A percentile compares a stretch with the other conserved stretches of the same genome.
Evolutionary conservation across 169 alveolate genomes (phyloP).

Genomic region (Neospora caninum): DNA sequence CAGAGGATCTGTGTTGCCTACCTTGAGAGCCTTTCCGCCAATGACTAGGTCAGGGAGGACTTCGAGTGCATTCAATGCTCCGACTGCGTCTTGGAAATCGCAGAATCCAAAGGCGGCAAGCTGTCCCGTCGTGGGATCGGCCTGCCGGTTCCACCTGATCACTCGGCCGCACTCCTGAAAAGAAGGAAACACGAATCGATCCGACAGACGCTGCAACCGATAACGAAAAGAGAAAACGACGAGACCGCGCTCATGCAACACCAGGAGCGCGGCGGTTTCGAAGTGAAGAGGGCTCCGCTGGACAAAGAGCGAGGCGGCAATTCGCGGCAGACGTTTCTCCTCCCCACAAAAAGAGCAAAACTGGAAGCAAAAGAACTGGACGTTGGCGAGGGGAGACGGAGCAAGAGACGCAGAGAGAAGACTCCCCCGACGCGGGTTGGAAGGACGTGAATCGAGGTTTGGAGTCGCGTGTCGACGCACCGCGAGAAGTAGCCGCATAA

Average conservation of each 20-base stretch:
- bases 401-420: no score
- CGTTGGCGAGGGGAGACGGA: no score
- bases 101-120: slow-evolving; percentile 78
- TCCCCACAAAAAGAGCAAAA: no score
- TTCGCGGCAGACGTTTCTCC: background rate
- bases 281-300: background rate
- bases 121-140: slow-evolving; percentile 76
- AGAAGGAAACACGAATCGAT: background rate
- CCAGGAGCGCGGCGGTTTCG: background rate
- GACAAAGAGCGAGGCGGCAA: background rate
- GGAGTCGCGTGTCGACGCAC: background rate
- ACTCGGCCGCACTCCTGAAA: slow-evolving; percentile 74
- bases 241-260: background rate
- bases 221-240: background rate
- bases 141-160: slow-evolving; percentile 75
- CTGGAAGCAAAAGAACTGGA: no score
- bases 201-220: background rate
- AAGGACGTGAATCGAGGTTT: no score
- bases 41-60: slow-evolving; percentile 71
- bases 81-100: slow-evolving; percentile 76
- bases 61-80: slow-evolving; percentile 73
- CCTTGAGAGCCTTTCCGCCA: slow-evolving; percentile 63
- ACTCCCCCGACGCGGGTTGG: no score
- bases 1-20: background rate
- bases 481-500: slow-evolving; percentile 15